Evolutionary conservation across 768 basidiomycete genomes (phyloP), one percentile per base, ranked within the genome.

Genomic region (Hygrocybe coccinea): DNA sequence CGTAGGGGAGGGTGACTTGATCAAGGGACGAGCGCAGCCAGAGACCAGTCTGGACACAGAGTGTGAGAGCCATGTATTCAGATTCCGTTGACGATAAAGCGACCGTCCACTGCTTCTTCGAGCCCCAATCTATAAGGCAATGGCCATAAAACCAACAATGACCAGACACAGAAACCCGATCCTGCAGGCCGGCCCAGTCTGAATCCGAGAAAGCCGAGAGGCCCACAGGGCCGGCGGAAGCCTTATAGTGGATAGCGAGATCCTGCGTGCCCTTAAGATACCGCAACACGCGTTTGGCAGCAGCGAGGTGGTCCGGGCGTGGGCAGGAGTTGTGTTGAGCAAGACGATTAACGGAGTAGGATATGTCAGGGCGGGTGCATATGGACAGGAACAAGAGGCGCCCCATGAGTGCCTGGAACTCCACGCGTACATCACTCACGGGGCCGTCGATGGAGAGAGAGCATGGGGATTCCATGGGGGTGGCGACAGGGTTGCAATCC

Each of bases 331-430:
- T 65, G 62, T 61, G 74, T 29, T 69, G 69, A 0, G 70, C 61
- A 2, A 77, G 67, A 0, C 50, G 17, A 33, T 62, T 57, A 7
- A 74, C 70, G 5, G 68, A 60, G 41, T 59, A 71, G 0, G 69
- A 60, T 10, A 77, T 63, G 41, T 79, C 71, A 0, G 75, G 73
- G 0, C 66, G 60, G 1, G 73, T 72, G 8, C 62, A 63, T 1
- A 71, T 50, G 2, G 71, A 59, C 0, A 71, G 55, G 50, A 71
- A 73, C 5, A 65, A 66, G 0, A 72, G 37, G 1, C 50, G 65
- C 2, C 67, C 67, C 1, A 71, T 61, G 0, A 73, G 50, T 0
- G 48, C 21, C 37, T 62, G 59, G 38, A 60, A 71, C 1, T 58
- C 50, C 0, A 46, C 38, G 17, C 14, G 60, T 15, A 67, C 19